Percentiles rank a stretch among this genome's conserved stretches.
These are phyloP conservation scores for Chlamydomonas applanata DNA, from an alignment of 139 green algal genomes.

Conservation along the genomic window DNA sequence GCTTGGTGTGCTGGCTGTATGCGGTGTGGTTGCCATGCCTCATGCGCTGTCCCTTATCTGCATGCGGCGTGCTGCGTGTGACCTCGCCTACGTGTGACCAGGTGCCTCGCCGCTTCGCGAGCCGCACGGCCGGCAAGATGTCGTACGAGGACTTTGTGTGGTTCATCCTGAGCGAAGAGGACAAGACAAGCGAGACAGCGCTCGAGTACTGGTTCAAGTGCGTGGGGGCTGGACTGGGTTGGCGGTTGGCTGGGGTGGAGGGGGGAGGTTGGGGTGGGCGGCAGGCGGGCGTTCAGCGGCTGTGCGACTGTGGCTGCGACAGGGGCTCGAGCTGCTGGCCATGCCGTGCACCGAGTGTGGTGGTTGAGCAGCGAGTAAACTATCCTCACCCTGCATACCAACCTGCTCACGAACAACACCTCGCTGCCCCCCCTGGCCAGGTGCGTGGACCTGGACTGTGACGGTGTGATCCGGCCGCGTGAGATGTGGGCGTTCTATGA, in stretches of 20 bases:
- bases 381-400: neutral
- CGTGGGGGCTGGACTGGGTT: neutral
- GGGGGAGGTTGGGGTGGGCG: too few species aligned
- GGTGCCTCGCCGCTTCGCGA: conserved; percentile 67
- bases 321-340: too few species aligned
- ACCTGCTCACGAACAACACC: too few species aligned
- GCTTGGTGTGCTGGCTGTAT: neutral
- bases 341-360: too few species aligned
- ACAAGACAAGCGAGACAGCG: conserved; percentile 90
- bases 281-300: too few species aligned
- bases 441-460: conserved; percentile 90
- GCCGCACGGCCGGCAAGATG: conserved; percentile 62
- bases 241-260: too few species aligned
- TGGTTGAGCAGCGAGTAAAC: too few species aligned
- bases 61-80: too few species aligned
- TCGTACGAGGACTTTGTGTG: conserved; percentile 99
- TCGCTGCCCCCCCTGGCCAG: too few species aligned
- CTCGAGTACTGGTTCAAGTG: conserved; percentile 96
- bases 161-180: conserved; percentile 99
- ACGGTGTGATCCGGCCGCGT: conserved; percentile 76
- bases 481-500: conserved; percentile 97
- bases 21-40: neutral
- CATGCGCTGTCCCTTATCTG: too few species aligned
- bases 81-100: conserved; percentile 26
- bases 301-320: too few species aligned